Conservation (phyloP, 129 eudicot species). For the Pseudognaphalium luteoalbum region DNA sequence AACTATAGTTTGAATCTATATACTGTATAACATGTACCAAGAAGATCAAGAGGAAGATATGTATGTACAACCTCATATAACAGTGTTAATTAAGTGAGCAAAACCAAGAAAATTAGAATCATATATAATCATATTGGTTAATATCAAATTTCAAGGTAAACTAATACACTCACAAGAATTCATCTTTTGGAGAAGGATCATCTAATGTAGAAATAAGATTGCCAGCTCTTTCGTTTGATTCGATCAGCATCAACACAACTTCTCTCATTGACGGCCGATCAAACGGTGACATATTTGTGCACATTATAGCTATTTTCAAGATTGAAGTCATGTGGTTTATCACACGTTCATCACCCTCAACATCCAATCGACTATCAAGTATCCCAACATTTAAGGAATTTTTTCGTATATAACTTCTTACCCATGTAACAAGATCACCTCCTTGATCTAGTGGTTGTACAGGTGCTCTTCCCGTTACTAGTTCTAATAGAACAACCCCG, state of each 20-base stretch:
- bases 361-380: conserved; percentile 69
- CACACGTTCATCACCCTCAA: conserved; percentile 46
- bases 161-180: conserved; percentile 27
- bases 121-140: conserved; percentile 27
- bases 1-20: too few species aligned
- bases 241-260: conserved; percentile 88
- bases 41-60: conserved; percentile 1
- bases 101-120: conserved; percentile 35
- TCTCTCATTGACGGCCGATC: conserved; percentile 94
- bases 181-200: conserved; percentile 27
- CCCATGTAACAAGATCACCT: conserved; percentile 92
- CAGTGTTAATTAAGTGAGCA: conserved; percentile 14
- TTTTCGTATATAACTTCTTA: conserved; percentile 56
- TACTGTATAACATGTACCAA: too few species aligned
- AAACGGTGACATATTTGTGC: conserved; percentile 77
- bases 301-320: conserved; percentile 69
- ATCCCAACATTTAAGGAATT: conserved; percentile 67
- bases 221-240: conserved; percentile 61
- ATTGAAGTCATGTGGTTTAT: conserved; percentile 72
- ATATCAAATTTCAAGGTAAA: conserved; percentile 14
- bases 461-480: conserved; percentile 82
- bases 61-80: conserved; percentile 29
- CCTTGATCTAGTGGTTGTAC: conserved; percentile 96
- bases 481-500: conserved; percentile 90
- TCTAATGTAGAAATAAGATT: conserved; percentile 40